Percentiles rank a stretch among this genome's conserved stretches.
These are phyloP conservation scores for Volvariella volvacea DNA, from an alignment of 1,284 basidiomycete genomes.

Conservation along the genomic window DNA sequence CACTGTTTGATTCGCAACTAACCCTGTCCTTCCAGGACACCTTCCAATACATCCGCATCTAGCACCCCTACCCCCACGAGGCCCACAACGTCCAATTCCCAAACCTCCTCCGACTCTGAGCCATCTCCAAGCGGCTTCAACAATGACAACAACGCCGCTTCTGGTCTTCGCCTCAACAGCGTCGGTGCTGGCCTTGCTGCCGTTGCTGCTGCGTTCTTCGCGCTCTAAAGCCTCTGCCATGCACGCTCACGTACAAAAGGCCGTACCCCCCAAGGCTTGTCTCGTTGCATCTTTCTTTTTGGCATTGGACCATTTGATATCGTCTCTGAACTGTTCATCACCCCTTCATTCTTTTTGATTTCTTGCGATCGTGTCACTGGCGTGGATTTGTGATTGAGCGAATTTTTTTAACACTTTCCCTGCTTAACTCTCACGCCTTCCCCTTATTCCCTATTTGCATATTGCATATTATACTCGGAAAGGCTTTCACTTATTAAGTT, in stretches of 20 bases:
- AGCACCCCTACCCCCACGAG: conserved; percentile 5
- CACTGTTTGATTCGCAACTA: conserved; percentile 1
- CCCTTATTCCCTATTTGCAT: too few species aligned
- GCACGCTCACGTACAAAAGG: background rate
- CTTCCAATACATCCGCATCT: conserved; percentile 3
- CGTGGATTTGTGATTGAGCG: too few species aligned
- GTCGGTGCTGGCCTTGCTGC: conserved; percentile 18
- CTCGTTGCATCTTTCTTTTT: too few species aligned
- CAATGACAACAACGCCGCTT: conserved; percentile 10
- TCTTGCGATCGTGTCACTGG: too few species aligned
- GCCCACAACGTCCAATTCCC: conserved; percentile 8
- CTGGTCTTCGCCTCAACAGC: conserved; percentile 17
- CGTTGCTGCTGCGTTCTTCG: conserved; percentile 33
- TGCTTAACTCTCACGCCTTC: too few species aligned
- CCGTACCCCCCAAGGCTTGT: background rate
- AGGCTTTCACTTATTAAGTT: too few species aligned
- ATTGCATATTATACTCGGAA: too few species aligned
- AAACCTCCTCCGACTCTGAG: conserved; percentile 11
- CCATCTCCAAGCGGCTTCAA: conserved; percentile 10
- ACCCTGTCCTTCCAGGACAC: conserved; percentile 3
- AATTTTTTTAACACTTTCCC: too few species aligned
- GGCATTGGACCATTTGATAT: too few species aligned
- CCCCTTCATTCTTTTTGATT: too few species aligned
- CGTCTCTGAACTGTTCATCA: too few species aligned
- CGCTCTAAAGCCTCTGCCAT: conserved; percentile 26